A percentile compares a stretch with the other conserved stretches of the same genome.
Conservation (phyloP, 108 stramenopile species). For the Cyclotella kingstonii region DNA sequence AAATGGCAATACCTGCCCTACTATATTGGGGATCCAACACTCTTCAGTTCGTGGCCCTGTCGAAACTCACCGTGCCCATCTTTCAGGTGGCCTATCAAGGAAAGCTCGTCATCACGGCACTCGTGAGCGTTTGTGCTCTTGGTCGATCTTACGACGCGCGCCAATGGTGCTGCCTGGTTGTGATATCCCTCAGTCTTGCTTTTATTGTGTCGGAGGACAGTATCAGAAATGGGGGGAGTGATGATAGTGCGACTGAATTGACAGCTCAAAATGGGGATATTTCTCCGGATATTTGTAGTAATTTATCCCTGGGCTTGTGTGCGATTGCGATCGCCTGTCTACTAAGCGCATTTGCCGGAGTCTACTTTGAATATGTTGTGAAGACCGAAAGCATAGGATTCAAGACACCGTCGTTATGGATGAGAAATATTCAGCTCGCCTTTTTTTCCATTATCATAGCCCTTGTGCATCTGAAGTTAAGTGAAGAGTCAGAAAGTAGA, state of each 20-base stretch:
- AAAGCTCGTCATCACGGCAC: constrained; percentile 63
- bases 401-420: constrained; percentile 49
- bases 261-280: no score
- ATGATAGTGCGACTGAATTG: no score
- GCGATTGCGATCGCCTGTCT: constrained; percentile 15
- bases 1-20: constrained; percentile 49
- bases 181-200: constrained; percentile 27
- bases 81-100: constrained; percentile 68
- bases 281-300: neutral
- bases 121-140: constrained; percentile 54
- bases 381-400: constrained; percentile 11
- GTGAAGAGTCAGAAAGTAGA: neutral
- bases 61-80: constrained; percentile 61
- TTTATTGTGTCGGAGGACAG: constrained; percentile 1
- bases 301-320: constrained; percentile 1
- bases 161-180: constrained; percentile 61
- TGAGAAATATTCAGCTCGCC: constrained; percentile 71
- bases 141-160: constrained; percentile 19
- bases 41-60: constrained; percentile 59
- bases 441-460: constrained; percentile 44
- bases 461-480: constrained; percentile 1
- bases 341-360: constrained; percentile 26
- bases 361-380: constrained; percentile 43
- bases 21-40: constrained; percentile 67
- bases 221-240: neutral